phyloP scores from a whole-genome alignment of 768 basidiomycete genomes.

The Pulveroboletus sp. region DNA sequence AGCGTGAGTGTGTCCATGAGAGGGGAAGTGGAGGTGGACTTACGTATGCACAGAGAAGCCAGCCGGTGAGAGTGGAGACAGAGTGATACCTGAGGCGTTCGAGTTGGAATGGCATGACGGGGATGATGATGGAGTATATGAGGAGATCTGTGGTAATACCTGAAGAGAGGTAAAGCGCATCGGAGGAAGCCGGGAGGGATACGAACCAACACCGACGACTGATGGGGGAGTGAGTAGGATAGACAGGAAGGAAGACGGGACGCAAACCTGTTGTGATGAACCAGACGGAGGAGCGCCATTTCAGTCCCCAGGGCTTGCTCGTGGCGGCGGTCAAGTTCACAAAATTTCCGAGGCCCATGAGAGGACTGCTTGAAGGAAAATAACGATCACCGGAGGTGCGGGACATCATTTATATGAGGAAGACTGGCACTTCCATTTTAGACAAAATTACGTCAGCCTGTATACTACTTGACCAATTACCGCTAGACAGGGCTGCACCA shows the following conservation, averaged over 20 bases:
- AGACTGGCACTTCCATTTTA: not conserved
- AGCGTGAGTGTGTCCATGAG: conserved; percentile 1
- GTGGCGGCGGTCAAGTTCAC: not conserved
- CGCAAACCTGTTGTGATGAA: conserved; percentile 44
- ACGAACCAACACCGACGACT: conserved; percentile 49
- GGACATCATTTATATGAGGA: not conserved
- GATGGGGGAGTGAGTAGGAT: conserved; percentile 1
- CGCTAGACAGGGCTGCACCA: not conserved
- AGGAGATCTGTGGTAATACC: conserved; percentile 47
- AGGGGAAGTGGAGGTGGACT: conserved; percentile 20
- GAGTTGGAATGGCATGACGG: conserved; percentile 61
- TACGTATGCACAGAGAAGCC: conserved; percentile 59
- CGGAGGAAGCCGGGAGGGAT: not conserved
- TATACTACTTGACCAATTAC: not conserved
- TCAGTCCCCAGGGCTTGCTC: conserved; percentile 39
- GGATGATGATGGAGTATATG: conserved; percentile 59
- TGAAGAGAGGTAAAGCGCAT: conserved; percentile 6
- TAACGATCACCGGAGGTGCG: too few relatives aligned
- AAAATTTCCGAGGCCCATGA: conserved; percentile 7
- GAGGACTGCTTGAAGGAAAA: not conserved
- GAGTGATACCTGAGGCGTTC: conserved; percentile 41
- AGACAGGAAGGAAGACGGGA: too few relatives aligned
- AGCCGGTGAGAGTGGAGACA: conserved; percentile 51
- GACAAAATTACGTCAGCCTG: not conserved
- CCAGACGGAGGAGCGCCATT: conserved; percentile 56